phyloP scores from a whole-genome alignment of 768 basidiomycete species.

The Hortiboletus campestris region DNA sequence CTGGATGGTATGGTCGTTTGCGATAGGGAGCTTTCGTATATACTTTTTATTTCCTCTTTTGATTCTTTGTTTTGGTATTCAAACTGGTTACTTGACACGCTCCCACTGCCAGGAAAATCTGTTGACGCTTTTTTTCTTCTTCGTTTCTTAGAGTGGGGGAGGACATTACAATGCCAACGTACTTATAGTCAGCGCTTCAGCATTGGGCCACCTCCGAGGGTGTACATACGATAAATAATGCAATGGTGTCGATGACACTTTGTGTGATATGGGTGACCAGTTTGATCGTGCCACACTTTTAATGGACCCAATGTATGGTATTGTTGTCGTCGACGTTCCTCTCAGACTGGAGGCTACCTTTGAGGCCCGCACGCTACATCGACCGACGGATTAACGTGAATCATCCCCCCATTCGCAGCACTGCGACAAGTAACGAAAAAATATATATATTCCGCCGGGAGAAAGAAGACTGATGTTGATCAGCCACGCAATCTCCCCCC shows the following conservation, averaged over 20 bases:
- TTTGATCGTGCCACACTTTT: background rate
- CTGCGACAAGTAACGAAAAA: background rate
- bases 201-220: background rate
- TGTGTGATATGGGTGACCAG: background rate
- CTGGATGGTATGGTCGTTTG: too few species aligned
- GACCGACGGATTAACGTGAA: too few species aligned
- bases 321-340: too few species aligned
- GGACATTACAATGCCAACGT: background rate
- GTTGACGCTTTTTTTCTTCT: background rate
- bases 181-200: background rate
- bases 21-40: background rate
- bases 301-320: too few species aligned
- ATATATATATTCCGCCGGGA: constrained; percentile 3
- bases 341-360: too few species aligned
- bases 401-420: background rate
- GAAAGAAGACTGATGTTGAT: background rate
- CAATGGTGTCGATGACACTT: background rate
- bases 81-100: background rate
- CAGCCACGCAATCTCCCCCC: constrained; percentile 1
- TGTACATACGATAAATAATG: constrained; percentile 7
- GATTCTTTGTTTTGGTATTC: background rate
- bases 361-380: too few species aligned
- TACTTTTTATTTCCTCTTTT: background rate
- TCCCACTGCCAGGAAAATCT: background rate
- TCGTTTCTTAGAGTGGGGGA: constrained; percentile 1